Evolutionary conservation across 495 filamentous ascomycete species (phyloP), one percentile per base, ranked within the genome.

Genomic region (Talaromyces stipitatus): DNA sequence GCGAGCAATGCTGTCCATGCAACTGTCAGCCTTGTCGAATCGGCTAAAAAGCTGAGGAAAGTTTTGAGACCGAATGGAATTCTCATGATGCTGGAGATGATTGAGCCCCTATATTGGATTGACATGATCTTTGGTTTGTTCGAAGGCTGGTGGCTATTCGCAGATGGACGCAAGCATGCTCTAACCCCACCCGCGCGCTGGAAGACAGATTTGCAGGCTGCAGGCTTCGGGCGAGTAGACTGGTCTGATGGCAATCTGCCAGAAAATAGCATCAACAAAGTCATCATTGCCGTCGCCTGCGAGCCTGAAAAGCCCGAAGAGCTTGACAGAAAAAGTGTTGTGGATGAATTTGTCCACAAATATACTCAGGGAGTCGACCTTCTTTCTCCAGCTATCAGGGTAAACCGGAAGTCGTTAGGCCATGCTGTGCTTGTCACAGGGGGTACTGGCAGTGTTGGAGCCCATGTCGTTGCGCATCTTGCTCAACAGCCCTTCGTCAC

Each of bases 101-200:
- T 73, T 5, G 48, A 38, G 36, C 50, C 61, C 2, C 43, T 73
- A 0, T 67, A 67, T 55, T 79, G 73, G 62, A 65, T 76, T 11
- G 78, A 83, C 52, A 54, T 83, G 28, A 67, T 77, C 9, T 81
- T 75, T 54, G 78, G 78, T 1, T 60, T 78, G 10, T 66, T 83
- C 0, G 72, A 78, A n/a, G 78, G 80, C 4, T 83, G 80, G 80
- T 82, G 79, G 79, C 62, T 74, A 11, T 76, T 76, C 11, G 69
- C 70, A 5, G 79, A 83, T 59, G 78, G 78, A 1, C 70, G 78
- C 0, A 56, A 41, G 4, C 77, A 83, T 61, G 76, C 75, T 0
- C 54, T 81, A 4, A 61, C 67, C 0, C 52, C 61, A 16, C 61
- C 68, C 24, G 18, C 47, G 0, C 48, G 55, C 1, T 81, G 78